phyloP scores from a whole-genome alignment of 768 basidiomycete species.

The Rhodosporidiobolus odoratus region DNA sequence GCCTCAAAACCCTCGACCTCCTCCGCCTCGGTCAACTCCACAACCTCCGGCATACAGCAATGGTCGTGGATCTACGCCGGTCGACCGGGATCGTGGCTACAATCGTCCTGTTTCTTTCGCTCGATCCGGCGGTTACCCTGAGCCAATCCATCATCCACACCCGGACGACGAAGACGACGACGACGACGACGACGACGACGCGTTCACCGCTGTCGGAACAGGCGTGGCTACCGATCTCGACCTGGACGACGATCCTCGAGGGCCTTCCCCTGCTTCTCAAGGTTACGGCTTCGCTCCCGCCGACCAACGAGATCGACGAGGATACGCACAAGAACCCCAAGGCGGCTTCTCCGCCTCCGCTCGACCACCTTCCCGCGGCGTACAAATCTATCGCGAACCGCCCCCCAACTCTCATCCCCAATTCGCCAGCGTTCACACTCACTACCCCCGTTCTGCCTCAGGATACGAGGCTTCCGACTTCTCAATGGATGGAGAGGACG shows the following conservation, averaged over 20 bases:
- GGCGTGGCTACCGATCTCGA: slow-evolving; percentile 26
- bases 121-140: not conserved
- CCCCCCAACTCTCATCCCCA: not conserved
- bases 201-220: slow-evolving; percentile 21
- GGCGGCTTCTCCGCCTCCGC: not conserved
- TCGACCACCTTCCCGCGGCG: slow-evolving; percentile 5
- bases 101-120: not conserved
- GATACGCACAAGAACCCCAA: not conserved
- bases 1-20: not conserved
- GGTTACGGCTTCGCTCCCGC: not conserved
- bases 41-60: not conserved
- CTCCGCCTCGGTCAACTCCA: not conserved
- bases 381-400: not conserved
- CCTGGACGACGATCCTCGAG: not conserved
- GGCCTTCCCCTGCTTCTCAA: not conserved
- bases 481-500: not conserved
- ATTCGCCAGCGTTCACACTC: not conserved
- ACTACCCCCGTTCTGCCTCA: not conserved
- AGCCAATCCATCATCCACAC: not conserved
- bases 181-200: slow-evolving; percentile 23
- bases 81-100: not conserved
- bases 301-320: not conserved
- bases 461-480: slow-evolving; percentile 1
- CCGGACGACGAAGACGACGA: not conserved
- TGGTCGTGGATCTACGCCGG: no score